Evolutionary conservation across 371 early-diverging fungal species (phyloP).

Genomic region (Sporodiniella umbellata): DNA sequence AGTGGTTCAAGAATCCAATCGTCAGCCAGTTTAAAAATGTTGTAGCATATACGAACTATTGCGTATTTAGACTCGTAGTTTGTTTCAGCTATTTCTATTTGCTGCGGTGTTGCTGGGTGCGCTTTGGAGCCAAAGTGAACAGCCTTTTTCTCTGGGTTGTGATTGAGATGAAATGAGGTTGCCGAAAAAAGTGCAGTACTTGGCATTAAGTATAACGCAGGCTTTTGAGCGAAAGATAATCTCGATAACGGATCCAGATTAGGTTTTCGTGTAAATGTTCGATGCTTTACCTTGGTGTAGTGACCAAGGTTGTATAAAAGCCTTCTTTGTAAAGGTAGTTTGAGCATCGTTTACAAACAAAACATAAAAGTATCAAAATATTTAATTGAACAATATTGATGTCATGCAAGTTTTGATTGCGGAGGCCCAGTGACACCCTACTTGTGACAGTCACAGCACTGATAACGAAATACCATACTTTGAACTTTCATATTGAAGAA

Average conservation of each 20-base stretch:
- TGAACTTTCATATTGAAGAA: too few relatives aligned
- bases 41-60: slow-evolving; percentile 18
- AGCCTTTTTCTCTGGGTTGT: slow-evolving; percentile 3
- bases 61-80: slow-evolving; percentile 11
- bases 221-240: background rate
- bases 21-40: slow-evolving; percentile 34
- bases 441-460: background rate
- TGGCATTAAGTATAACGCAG: background rate
- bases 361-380: background rate
- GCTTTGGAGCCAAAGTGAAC: background rate
- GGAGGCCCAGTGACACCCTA: background rate
- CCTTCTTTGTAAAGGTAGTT: slow-evolving; percentile 1
- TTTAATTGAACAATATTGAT: background rate
- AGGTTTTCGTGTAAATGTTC: background rate
- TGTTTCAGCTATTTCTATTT: slow-evolving; percentile 20
- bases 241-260: background rate
- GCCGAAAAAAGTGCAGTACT: background rate
- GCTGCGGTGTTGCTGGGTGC: slow-evolving; percentile 22
- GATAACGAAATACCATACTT: too few relatives aligned
- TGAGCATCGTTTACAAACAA: background rate
- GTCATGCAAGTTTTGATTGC: background rate
- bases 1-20: slow-evolving; percentile 58
- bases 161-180: background rate
- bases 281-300: background rate
- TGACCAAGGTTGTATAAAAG: background rate